A percentile compares a stretch with the other conserved stretches of the same genome.
Evolutionary conservation across 1,139 yeast genomes (phyloP).

Genomic region (Trichomonascaceae sp.): DNA sequence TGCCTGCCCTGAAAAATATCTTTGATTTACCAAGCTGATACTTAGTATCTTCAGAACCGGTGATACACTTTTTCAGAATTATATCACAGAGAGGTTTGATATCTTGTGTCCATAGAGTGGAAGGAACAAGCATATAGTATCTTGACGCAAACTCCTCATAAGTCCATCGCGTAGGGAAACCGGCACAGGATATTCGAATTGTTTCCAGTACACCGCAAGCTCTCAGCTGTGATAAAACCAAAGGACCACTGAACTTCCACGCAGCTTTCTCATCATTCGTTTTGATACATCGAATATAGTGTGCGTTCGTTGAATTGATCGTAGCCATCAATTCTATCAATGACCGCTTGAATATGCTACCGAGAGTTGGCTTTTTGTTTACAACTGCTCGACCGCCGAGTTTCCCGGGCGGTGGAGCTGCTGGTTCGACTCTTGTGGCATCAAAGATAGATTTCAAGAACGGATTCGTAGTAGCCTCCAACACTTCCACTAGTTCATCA

Average conservation of each 20-base stretch:
- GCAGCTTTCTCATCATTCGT: slow-evolving; percentile 93
- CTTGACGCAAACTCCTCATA: slow-evolving; percentile 90
- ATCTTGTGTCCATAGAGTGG: slow-evolving; percentile 59
- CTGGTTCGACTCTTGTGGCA: slow-evolving; percentile 58
- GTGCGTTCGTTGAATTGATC: slow-evolving; percentile 89
- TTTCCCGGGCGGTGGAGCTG: slow-evolving; percentile 35
- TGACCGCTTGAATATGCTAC: slow-evolving; percentile 89
- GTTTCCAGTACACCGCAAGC: slow-evolving; percentile 99
- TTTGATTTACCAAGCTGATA: slow-evolving; percentile 81
- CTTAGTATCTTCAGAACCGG: slow-evolving; percentile 48
- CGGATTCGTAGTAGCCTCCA: slow-evolving; percentile 60
- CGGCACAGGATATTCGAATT: slow-evolving; percentile 93
- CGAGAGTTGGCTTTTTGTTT: slow-evolving; percentile 84
- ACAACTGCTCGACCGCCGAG: slow-evolving; percentile 36
- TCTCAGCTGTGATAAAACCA: slow-evolving; percentile 91
- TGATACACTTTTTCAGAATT: slow-evolving; percentile 58
- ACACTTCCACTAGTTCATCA: slow-evolving; percentile 85
- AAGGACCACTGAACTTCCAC: slow-evolving; percentile 92
- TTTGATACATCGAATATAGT: slow-evolving; percentile 94
- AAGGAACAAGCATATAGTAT: slow-evolving; percentile 74
- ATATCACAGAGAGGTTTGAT: slow-evolving; percentile 60
- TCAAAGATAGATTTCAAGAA: slow-evolving; percentile 60
- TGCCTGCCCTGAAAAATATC: slow-evolving; percentile 90
- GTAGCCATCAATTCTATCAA: slow-evolving; percentile 90
- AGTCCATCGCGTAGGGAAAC: slow-evolving; percentile 95